phyloP scores from a whole-genome alignment of 2,329 filamentous ascomycete species.

The Sclerotinia glacialis region DNA sequence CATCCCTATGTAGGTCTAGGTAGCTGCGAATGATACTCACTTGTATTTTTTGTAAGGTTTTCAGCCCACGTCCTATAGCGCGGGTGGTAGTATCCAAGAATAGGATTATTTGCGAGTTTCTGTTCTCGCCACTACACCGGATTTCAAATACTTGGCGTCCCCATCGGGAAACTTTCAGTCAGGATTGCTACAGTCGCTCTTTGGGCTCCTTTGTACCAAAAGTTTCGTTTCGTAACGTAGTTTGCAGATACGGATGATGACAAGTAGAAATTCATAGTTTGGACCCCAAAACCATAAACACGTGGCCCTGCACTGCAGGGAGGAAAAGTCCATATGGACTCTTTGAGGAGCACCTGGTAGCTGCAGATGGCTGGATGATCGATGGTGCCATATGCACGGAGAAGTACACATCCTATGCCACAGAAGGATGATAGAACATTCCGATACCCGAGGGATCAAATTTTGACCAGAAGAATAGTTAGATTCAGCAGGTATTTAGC shows the following conservation, averaged over 20 bases:
- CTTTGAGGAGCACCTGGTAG: constrained; percentile 1
- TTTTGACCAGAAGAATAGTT: constrained; percentile 6
- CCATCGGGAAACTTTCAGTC: constrained; percentile 2
- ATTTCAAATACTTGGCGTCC: constrained; percentile 5
- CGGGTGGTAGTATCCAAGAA: constrained; percentile 15
- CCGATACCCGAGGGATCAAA: constrained; percentile 7
- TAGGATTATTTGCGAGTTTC: constrained; percentile 16
- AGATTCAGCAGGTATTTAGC: neutral
- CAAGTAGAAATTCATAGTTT: neutral
- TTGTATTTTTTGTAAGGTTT: neutral
- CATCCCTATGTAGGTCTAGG: constrained; percentile 11
- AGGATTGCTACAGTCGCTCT: neutral
- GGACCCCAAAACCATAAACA: neutral
- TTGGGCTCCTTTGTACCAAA: neutral
- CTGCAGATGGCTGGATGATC: constrained; percentile 16
- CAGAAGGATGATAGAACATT: constrained; percentile 20
- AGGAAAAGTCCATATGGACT: neutral
- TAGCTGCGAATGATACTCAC: neutral
- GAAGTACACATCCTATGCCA: constrained; percentile 2
- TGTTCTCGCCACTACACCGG: constrained; percentile 9
- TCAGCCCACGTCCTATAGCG: constrained; percentile 12
- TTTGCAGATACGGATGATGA: constrained; percentile 11
- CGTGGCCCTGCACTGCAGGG: constrained; percentile 10
- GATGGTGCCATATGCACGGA: constrained; percentile 15
- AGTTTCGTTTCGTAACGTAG: constrained; percentile 2